Evolutionary conservation across 139 green algal species (phyloP), one percentile per base, ranked within the genome.

Genomic region (Chlorella sp.): DNA sequence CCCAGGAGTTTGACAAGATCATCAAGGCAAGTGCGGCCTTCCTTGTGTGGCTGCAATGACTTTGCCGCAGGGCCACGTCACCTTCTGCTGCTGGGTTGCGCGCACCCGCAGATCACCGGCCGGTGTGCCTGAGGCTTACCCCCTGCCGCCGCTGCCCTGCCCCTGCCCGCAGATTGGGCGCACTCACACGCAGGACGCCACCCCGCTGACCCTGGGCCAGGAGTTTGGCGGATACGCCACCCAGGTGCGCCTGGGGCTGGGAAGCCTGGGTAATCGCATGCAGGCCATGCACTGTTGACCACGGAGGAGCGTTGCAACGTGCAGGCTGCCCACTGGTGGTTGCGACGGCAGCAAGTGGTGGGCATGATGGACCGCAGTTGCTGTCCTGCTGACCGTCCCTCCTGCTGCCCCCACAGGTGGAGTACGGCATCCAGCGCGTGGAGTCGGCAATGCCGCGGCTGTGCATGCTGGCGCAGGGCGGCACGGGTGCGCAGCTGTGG

Each of bases 151-250:
- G n/a, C n/a, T n/a, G n/a, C n/a, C 51, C 51, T 24, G 51, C 51
- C 51, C 51, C 46, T 54, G 46, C 46, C 46, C 14, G 51, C 51
- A 60, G 60, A 98, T 99, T 72, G 97, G 97, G 1, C 93, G 97
- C 68, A 99, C 97, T 0, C 97, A 99, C 90, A 95, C 94, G 0
- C 94, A 97, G 89, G 97, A 99, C 81, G 97, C 97, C 17, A 98
- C 95, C 19, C 97, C 97, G 0, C 91, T 99, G 19, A 99, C 97
- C 0, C 90, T 99, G 32, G 96, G 95, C 1, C 97, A 99, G 88
- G 97, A 99, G 86, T 98, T 99, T 89, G 89, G 92, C 77, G 96
- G 95, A 6, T 99, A 98, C 58, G 90, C 92, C 19, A 91, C 86
- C 43, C 93, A 97, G 93, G 89, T 98, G 69, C n/a, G 51, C 9